Evolutionary conservation across 2,329 filamentous ascomycete species (phyloP).

Genomic region (Penicillium sp.): DNA sequence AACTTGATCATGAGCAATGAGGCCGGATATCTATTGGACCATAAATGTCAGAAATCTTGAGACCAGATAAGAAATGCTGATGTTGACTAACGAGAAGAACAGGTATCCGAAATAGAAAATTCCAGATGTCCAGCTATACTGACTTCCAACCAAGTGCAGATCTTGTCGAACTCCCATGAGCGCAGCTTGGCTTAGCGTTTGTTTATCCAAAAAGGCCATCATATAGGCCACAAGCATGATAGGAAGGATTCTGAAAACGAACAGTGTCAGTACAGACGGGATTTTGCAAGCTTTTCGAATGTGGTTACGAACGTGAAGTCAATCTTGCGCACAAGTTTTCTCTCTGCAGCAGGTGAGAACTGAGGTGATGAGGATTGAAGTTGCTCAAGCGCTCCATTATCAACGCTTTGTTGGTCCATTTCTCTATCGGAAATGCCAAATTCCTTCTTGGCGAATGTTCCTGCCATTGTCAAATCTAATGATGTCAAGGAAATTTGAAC

Average conservation of each 20-base stretch:
- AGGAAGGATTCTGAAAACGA: slow-evolving; percentile 25
- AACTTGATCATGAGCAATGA: slow-evolving; percentile 42
- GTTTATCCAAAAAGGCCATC: slow-evolving; percentile 44
- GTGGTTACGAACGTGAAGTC: slow-evolving; percentile 24
- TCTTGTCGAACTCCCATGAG: slow-evolving; percentile 41
- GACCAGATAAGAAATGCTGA: neutral
- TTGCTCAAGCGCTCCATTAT: slow-evolving; percentile 19
- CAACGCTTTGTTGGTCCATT: slow-evolving; percentile 11
- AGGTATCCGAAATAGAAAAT: slow-evolving; percentile 36
- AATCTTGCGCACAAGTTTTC: slow-evolving; percentile 29
- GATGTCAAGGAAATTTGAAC: neutral
- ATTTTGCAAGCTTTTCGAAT: neutral
- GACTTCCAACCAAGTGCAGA: slow-evolving; percentile 30
- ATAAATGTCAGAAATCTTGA: neutral
- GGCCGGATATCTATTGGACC: slow-evolving; percentile 30
- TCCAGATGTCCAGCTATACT: slow-evolving; percentile 31
- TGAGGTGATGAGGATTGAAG: slow-evolving; percentile 12
- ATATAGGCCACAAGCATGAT: slow-evolving; percentile 35
- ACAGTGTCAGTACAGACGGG: neutral
- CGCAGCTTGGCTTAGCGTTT: slow-evolving; percentile 38
- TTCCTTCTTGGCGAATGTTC: neutral
- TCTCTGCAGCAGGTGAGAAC: slow-evolving; percentile 25
- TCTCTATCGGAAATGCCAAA: neutral
- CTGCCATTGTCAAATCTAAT: slow-evolving; percentile 1
- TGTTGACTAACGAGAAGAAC: slow-evolving; percentile 31